Base-by-base conservation (phyloP, 78 protist genomes). In the Mastigamoeba balamuthi region DNA sequence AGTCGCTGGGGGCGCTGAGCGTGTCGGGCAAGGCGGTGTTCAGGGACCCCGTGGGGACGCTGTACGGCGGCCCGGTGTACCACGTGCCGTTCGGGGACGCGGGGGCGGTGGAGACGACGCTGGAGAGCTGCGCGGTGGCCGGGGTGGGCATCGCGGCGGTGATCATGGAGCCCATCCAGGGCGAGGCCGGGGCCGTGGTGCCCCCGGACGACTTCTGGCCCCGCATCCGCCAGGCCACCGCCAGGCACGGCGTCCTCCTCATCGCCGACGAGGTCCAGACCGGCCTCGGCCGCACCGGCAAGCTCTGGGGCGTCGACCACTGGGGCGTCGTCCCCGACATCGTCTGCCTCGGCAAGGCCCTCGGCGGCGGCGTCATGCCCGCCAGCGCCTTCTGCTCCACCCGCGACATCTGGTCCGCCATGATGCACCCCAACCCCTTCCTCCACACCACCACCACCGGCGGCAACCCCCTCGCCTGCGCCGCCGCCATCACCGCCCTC, bases 91-190 rank as follows among this genome's bases (percentile, higher is more conserved):
- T 73, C 69, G 36, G 72, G 64, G 82, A 83, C 77, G 25, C 67
- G 17, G 83, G 0, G 3, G 88, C 90, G 27, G 69, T 88, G 27
- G 76, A 42, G 25, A 36, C 8, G n/a, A 65, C 42, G 25, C 69
- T 89, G 9, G 40, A 75, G 37, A 6, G 43, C 23, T 2, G 70
- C 48, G 58, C 17, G 58, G 17, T 48, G 17, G 58, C 58, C 17
- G 83, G 78, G 30, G 42, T 66, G 35, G n/a, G n/a, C 25, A 66
- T 70, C 39, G 6, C 37, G 30, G 93, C 75, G 5, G 85, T 87
- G 69, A 38, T 88, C 28, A 35, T 30, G 33, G 95, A 92, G 72
- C 95, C 95, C 52, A 86, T 92, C 75, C 95, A 92, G 64, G 88
- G 91, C 6, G 85, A 85, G 73, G 90, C 85, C 27, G 88, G 95